Percentiles rank a stretch among this genome's conserved stretches.
phyloP scores from a whole-genome alignment of 2,329 filamentous ascomycete species.

The Fusarium sp. region DNA sequence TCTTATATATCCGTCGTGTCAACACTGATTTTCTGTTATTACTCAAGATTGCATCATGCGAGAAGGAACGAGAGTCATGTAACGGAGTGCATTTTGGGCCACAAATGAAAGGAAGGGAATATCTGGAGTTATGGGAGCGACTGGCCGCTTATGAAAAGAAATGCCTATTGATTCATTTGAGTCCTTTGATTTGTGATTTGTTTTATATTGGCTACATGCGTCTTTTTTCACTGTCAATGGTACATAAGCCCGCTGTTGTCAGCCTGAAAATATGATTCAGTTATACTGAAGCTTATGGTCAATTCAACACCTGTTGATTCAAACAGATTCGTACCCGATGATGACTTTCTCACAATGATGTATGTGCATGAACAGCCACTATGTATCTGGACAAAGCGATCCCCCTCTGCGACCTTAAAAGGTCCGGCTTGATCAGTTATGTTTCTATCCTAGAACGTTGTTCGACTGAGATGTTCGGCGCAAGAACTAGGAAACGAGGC shows the following conservation, averaged over 20 bases:
- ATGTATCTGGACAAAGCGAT: not conserved
- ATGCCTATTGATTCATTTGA: conserved; percentile 11
- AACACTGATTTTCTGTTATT: conserved; percentile 20
- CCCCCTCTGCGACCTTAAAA: not conserved
- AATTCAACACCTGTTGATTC: not conserved
- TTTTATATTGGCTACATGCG: not conserved
- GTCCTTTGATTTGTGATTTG: not conserved
- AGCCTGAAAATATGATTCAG: not conserved
- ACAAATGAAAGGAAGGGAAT: conserved; percentile 16
- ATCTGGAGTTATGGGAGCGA: conserved; percentile 34
- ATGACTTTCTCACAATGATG: not conserved
- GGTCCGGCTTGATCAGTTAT: not conserved
- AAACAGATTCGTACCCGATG: not conserved
- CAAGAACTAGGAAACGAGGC: conserved; percentile 27
- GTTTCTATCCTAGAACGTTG: conserved; percentile 25
- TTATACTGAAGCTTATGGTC: not conserved
- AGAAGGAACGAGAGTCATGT: conserved; percentile 11
- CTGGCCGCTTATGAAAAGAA: conserved; percentile 26
- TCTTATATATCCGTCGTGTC: conserved; percentile 9
- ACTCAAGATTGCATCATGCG: conserved; percentile 26
- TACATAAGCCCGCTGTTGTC: not conserved
- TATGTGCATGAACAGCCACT: not conserved
- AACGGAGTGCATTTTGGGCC: conserved; percentile 21
- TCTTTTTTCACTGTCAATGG: not conserved
- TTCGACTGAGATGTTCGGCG: conserved; percentile 35